These are phyloP conservation scores for Mycena metata DNA, from an alignment of 768 basidiomycete species.

Conservation along the genomic window DNA sequence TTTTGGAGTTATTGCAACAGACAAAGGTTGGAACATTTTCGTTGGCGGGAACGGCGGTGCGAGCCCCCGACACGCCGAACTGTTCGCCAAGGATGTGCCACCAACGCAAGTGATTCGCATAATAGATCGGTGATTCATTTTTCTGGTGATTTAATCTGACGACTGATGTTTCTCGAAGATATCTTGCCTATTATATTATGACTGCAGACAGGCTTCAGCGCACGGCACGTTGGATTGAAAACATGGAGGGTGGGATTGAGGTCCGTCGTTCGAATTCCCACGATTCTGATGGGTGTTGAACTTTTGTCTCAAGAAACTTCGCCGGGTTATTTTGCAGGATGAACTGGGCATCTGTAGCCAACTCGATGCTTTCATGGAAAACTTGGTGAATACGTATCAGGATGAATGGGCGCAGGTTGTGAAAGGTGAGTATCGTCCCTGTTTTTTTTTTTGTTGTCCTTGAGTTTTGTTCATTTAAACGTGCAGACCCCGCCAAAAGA, in stretches of 20 bases:
- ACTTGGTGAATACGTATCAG: constrained; percentile 73
- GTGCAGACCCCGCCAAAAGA: constrained; percentile 57
- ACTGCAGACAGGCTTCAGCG: constrained; percentile 80
- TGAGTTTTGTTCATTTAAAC: constrained; percentile 14
- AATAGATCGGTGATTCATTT: constrained; percentile 65
- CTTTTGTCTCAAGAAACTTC: constrained; percentile 61
- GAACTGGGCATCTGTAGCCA: constrained; percentile 79
- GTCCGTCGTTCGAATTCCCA: constrained; percentile 43
- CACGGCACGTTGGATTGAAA: constrained; percentile 81
- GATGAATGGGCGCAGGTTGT: constrained; percentile 82
- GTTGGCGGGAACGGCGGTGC: constrained; percentile 81
- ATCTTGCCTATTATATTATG: constrained; percentile 74
- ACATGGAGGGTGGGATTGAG: constrained; percentile 77
- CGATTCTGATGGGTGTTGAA: neutral
- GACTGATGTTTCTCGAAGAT: neutral
- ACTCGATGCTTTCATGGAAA: constrained; percentile 75
- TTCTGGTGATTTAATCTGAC: constrained; percentile 12
- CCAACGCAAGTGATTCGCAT: constrained; percentile 71
- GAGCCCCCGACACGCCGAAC: constrained; percentile 70
- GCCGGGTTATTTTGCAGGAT: constrained; percentile 75
- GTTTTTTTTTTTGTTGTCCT: constrained; percentile 29
- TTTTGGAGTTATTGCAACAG: constrained; percentile 82
- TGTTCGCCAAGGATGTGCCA: constrained; percentile 78
- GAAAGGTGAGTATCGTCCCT: constrained; percentile 45
- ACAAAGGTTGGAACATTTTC: constrained; percentile 86